Conservation (phyloP, 179 eudicot genomes). For the Heliamphora pulchella region DNA sequence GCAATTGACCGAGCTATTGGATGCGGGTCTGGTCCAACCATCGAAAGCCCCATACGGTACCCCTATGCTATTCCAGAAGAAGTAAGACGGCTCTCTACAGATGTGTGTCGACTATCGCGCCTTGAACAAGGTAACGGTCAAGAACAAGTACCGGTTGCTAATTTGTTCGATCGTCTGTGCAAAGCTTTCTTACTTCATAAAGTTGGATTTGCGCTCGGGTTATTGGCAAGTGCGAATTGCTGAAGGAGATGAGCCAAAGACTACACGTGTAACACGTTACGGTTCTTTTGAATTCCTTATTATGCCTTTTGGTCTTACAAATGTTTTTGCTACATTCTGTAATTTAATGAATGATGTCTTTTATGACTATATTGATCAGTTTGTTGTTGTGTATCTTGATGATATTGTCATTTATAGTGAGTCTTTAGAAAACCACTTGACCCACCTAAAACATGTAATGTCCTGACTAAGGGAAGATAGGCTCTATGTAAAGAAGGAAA, state of each 20-base stretch:
- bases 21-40: neutral
- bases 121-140: neutral
- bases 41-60: too few species aligned
- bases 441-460: neutral
- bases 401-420: neutral
- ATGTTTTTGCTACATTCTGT: neutral
- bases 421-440: neutral
- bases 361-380: neutral
- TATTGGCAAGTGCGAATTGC: slow-evolving; percentile 1
- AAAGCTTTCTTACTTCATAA: too few species aligned
- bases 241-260: slow-evolving; percentile 3
- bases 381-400: too few species aligned
- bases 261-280: neutral
- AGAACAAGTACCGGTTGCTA: neutral
- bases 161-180: too few species aligned
- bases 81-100: too few species aligned
- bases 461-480: neutral
- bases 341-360: neutral
- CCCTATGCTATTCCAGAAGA: too few species aligned
- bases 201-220: neutral
- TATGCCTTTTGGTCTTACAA: neutral
- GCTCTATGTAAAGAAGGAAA: slow-evolving; percentile 13
- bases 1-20: neutral
- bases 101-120: neutral
- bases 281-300: neutral